Evolutionary conservation across 192 early-diverging fungal species (phyloP), one percentile per base, ranked within the genome.

Genomic region (Coemansia umbellata): DNA sequence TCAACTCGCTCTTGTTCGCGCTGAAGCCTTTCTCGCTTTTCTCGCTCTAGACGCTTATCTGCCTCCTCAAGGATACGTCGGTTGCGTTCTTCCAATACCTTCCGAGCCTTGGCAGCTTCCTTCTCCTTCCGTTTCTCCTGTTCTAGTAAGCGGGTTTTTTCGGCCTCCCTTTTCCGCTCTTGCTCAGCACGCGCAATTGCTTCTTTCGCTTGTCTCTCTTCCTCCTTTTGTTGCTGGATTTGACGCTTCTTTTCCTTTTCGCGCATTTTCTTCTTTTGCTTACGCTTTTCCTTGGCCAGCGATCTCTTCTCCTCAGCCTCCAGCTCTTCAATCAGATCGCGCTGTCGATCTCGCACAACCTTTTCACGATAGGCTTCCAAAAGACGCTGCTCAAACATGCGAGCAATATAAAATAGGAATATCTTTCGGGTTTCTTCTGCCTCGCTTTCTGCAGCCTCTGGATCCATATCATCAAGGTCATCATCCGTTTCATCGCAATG

Each of bases 321-420:
- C 8, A 94, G 66, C 60, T 97, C 94, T 41, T 85, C 81, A 22
- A 97, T 83, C 47, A 97, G 79, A 9, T 90, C 84, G 59, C 85
- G 80, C 67, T 92, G 92, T 40, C 91, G 84, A 54, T 95, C 93
- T 26, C 82, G 84, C 4, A 91, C 94, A 14, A 93, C 85, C 78
- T 95, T 93, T 78, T 98, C 95, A 30, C 92, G 85, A 58, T 95
- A 98, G 4, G 93, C 89, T 49, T 85, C 81, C 35, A 98, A 71
- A 5, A 98, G 93, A 9, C 95, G 85, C 58, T 98, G 92, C 69
- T 96, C 95, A 83, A 98, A 95, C 83, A 98, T 90, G 40, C 90
- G 87, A 17, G 95, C 93, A 7, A 92, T 92, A 82, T 96, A 93
- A 24, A 94, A 88, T 67, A 94, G 92, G 64, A 98, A 96, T 85